phyloP scores from a whole-genome alignment of 176 grass and related monocot genomes.

The Avena sativa region DNA sequence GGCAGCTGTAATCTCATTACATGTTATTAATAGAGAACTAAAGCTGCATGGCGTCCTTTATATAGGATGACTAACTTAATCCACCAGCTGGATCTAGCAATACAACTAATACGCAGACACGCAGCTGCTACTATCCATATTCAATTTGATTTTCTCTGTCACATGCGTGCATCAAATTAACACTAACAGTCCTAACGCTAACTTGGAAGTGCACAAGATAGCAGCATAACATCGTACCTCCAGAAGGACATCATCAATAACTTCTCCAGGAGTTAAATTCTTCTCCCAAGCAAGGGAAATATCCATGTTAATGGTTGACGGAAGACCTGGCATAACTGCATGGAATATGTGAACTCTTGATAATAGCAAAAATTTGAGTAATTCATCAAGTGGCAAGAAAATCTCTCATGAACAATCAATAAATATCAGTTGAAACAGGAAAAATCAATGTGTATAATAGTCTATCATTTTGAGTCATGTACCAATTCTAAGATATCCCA shows the following conservation, averaged over 20 bases:
- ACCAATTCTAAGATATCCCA: not conserved
- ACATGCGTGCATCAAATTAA: conserved; percentile 3
- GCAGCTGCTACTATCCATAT: not conserved
- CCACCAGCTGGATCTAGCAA: not conserved
- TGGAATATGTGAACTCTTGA: not conserved
- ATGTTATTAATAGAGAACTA: not conserved
- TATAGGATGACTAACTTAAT: conserved; percentile 3
- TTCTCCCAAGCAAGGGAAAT: not conserved
- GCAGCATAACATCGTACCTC: conserved; percentile 32
- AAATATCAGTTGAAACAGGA: not conserved
- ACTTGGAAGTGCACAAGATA: not conserved
- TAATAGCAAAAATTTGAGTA: conserved; percentile 13
- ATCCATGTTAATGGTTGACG: conserved; percentile 36
- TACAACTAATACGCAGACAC: not conserved
- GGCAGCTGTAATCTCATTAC: not conserved
- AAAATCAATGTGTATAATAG: not conserved
- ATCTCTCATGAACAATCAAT: not conserved
- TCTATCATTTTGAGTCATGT: conserved; percentile 1
- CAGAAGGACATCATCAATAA: conserved; percentile 40
- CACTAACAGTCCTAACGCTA: not conserved
- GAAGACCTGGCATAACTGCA: conserved; percentile 45
- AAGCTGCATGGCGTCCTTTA: not conserved
- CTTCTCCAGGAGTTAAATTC: conserved; percentile 45
- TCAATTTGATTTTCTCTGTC: not conserved
- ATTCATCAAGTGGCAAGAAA: not conserved